phyloP scores from a whole-genome alignment of 1,284 basidiomycete genomes.

The Earliella scabrosa region DNA sequence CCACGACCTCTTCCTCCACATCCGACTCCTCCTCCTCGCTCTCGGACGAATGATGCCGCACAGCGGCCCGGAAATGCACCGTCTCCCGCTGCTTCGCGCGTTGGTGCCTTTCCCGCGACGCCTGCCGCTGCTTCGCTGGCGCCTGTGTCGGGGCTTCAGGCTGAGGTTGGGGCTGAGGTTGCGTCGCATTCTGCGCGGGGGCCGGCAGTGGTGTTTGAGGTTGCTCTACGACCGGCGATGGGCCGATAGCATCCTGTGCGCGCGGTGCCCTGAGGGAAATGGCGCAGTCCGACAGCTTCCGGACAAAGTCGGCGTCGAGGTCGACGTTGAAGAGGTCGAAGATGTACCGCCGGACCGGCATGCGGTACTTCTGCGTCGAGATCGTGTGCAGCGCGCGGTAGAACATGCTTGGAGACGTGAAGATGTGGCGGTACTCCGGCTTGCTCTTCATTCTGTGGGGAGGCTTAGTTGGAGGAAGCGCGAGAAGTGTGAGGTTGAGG shows the following conservation, averaged over 20 bases:
- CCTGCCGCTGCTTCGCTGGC: background rate
- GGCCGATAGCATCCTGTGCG: slow-evolving; percentile 5
- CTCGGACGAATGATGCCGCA: slow-evolving; percentile 50
- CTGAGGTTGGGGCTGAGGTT: slow-evolving; percentile 2
- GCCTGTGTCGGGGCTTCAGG: background rate
- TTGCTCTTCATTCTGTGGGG: slow-evolving; percentile 74
- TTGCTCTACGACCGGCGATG: slow-evolving; percentile 33
- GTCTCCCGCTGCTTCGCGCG: slow-evolving; percentile 5
- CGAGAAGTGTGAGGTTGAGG: too few relatives aligned
- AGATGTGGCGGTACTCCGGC: slow-evolving; percentile 77
- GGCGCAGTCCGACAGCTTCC: slow-evolving; percentile 54
- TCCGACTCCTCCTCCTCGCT: slow-evolving; percentile 65
- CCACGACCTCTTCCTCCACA: slow-evolving; percentile 44
- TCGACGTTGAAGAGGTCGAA: slow-evolving; percentile 91
- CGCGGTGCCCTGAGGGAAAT: slow-evolving; percentile 20
- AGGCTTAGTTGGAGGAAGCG: too few relatives aligned
- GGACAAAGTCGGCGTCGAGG: slow-evolving; percentile 63
- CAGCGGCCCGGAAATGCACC: slow-evolving; percentile 13
- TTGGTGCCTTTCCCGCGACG: too few relatives aligned
- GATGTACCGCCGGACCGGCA: slow-evolving; percentile 90
- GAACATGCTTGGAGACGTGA: slow-evolving; percentile 79
- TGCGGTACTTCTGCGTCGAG: slow-evolving; percentile 86
- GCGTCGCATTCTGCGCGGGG: slow-evolving; percentile 8
- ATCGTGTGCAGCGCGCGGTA: slow-evolving; percentile 87
- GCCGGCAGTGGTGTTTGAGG: slow-evolving; percentile 2